Evolutionary conservation across 108 stramenopile genomes (phyloP), one percentile per base, ranked within the genome.

Genomic region (Nitzschia sp.): DNA sequence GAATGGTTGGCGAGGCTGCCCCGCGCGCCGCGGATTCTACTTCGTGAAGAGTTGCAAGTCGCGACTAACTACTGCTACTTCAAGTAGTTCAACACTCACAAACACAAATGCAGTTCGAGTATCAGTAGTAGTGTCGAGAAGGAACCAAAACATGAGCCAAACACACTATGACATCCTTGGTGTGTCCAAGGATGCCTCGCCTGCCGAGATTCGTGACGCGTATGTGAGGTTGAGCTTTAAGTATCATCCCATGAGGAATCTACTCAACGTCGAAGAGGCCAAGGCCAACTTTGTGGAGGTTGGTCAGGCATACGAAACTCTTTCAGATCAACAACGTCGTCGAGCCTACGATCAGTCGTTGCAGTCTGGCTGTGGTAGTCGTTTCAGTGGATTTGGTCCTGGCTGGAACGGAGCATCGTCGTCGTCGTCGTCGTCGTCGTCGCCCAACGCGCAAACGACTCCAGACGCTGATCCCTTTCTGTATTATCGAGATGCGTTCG

Each of bases 221-320:
- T 94, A 94, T 63, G 72, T 89, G 12, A 72, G 71, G 44, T 21
- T 83, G 8, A 83, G 84, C 15, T 67, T 91, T 6, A 46, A 73
- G 56, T 61, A 74, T 54, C 78, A 79, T 51, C 93, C 93, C 24
- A 90, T 91, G 63, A 89, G 87, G 55, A 94, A 94, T 72, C 85
- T 82, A 0, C 67, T 77, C 51, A 71, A 86, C 41, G 63, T 74
- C 54, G 77, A 77, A 43, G 75, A 67, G 39, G 81, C 90, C 25
- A 85, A 84, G 42, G 75, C 80, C 6, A 80, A 88, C 61, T 96
- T 96, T 66, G 63, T 89, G 51, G 63, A 84, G 44, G 77, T 94
- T 37, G 89, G 90, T 15, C 64, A 82, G 68, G 95, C 95, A 8
- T 91, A 94, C 54, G 78, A 87, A 63, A 73, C 83, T 12, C 64